phyloP scores from a whole-genome alignment of 2,329 filamentous ascomycete genomes.

The Aspergillus unguis region DNA sequence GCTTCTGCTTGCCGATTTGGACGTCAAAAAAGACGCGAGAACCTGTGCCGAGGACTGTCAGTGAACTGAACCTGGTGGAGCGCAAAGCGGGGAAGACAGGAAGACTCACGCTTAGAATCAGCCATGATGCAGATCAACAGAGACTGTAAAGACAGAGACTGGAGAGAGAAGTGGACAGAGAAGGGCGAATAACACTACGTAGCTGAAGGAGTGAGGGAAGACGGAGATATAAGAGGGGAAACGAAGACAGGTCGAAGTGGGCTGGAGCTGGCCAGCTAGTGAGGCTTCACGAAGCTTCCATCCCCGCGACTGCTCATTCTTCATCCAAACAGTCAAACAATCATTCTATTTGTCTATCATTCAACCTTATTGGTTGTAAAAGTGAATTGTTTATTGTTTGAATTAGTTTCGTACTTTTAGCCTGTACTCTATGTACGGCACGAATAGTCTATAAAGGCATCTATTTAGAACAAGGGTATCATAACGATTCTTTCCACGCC shows the following conservation, averaged over 20 bases:
- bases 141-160: conserved; percentile 10
- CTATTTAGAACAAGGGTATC: conserved; percentile 10
- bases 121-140: conserved; percentile 28
- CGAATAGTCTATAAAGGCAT: background rate
- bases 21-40: conserved; percentile 93
- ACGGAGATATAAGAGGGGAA: conserved; percentile 6
- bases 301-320: conserved; percentile 15
- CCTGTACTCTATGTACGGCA: background rate
- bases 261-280: conserved; percentile 9
- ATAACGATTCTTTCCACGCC: background rate
- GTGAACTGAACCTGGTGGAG: conserved; percentile 9
- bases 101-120: conserved; percentile 34
- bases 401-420: background rate
- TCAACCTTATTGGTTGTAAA: conserved; percentile 5
- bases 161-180: conserved; percentile 8
- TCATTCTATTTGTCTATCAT: too few relatives aligned
- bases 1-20: conserved; percentile 67
- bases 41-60: conserved; percentile 35
- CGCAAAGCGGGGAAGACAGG: conserved; percentile 22
- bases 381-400: conserved; percentile 5
- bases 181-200: conserved; percentile 12
- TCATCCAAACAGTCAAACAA: too few relatives aligned
- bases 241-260: conserved; percentile 9
- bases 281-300: conserved; percentile 44
- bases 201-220: background rate